Evolutionary conservation across 1,284 basidiomycete species (phyloP).

Genomic region (Puccinia horiana): DNA sequence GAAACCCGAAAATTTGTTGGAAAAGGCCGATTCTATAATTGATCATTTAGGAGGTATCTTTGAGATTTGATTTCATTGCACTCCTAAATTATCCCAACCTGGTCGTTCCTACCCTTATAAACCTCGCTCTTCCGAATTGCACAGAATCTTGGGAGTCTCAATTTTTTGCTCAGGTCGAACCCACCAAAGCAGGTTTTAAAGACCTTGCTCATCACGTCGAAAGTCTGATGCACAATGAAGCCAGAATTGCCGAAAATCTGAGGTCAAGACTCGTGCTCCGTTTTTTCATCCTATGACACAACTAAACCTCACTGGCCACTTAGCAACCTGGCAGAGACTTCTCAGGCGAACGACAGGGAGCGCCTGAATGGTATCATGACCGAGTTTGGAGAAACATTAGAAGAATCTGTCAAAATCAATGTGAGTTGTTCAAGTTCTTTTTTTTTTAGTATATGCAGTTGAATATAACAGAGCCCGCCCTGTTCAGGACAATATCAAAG

Average conservation of each 20-base stretch:
- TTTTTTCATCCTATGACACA: not conserved
- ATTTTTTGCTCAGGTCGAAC: slow-evolving; percentile 18
- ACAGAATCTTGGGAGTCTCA: slow-evolving; percentile 26
- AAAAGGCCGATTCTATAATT: slow-evolving; percentile 19
- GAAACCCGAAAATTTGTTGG: slow-evolving; percentile 16
- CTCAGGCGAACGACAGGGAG: not conserved
- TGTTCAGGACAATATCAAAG: slow-evolving; percentile 3
- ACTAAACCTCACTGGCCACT: not conserved
- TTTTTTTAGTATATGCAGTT: not conserved
- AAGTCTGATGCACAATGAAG: slow-evolving; percentile 14
- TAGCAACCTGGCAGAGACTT: slow-evolving; percentile 8
- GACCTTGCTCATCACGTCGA: not conserved
- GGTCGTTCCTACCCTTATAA: not conserved
- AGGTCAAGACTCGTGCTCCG: not conserved
- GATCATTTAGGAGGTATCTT: slow-evolving; percentile 23
- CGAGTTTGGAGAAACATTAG: slow-evolving; percentile 21
- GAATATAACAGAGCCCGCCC: not conserved
- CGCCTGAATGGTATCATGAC: not conserved
- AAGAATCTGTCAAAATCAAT: slow-evolving; percentile 7
- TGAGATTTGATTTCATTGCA: not conserved
- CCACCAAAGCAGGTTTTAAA: slow-evolving; percentile 4
- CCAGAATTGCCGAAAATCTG: not conserved
- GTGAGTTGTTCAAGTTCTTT: not conserved
- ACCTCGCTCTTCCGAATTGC: not conserved
- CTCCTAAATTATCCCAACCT: not conserved